Conservation (phyloP, 345 rosid genomes). For the Ricinus communis region DNA sequence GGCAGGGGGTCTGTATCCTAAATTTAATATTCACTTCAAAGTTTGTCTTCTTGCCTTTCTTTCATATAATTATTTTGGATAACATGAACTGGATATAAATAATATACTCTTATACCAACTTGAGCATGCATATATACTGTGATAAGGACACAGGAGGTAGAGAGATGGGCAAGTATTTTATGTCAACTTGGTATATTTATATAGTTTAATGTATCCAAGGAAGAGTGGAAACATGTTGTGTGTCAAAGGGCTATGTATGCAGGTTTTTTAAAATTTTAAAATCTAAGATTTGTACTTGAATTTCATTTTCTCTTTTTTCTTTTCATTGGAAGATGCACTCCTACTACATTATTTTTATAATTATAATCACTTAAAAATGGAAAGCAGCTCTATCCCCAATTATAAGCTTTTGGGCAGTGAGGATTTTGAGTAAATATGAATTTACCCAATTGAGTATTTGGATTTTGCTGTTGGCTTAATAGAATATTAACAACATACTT, state of each 20-base stretch:
- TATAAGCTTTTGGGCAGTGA: background rate
- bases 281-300: too few relatives aligned
- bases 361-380: background rate
- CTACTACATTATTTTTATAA: too few relatives aligned
- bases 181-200: background rate
- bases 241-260: slow-evolving; percentile 4
- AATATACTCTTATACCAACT: background rate
- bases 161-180: background rate
- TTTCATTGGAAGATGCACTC: background rate
- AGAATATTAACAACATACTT: background rate
- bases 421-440: background rate
- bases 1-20: slow-evolving; percentile 34
- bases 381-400: background rate
- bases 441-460: slow-evolving; percentile 8
- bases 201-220: background rate
- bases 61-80: slow-evolving; percentile 8
- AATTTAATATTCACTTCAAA: background rate
- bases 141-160: background rate
- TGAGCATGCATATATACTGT: background rate
- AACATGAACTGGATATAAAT: slow-evolving; percentile 19
- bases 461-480: slow-evolving; percentile 16
- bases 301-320: background rate
- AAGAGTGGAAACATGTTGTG: background rate
- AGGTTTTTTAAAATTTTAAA: background rate
- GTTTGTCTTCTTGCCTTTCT: background rate